Percentiles rank a stretch among this genome's conserved stretches.
Conservation (phyloP, 2,329 filamentous ascomycete species). For the Phialophora tarda region DNA sequence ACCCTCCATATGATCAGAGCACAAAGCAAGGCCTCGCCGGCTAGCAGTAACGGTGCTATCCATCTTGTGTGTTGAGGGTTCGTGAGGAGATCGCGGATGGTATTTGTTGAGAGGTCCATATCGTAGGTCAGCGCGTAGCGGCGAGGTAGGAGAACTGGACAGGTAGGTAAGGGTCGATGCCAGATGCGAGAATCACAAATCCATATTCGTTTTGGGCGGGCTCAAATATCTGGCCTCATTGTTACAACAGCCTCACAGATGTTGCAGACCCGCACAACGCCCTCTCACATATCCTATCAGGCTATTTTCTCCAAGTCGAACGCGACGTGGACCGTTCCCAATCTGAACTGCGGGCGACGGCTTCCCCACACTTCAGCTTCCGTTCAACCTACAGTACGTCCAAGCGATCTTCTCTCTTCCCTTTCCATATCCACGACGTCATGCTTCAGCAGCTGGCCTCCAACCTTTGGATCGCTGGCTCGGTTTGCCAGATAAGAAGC, state of each 20-base stretch:
- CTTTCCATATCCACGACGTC: conserved; percentile 18
- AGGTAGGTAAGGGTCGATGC: neutral
- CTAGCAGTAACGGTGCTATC: conserved; percentile 70
- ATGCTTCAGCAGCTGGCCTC: conserved; percentile 1
- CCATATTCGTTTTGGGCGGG: neutral
- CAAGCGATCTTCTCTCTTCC: neutral
- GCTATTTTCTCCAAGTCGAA: conserved; percentile 4
- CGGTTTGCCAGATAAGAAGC: conserved; percentile 5
- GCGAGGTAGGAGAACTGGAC: neutral
- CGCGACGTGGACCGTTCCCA: neutral
- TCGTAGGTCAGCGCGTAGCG: neutral
- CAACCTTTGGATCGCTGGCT: conserved; percentile 10
- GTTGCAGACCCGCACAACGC: neutral
- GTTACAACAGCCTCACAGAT: neutral
- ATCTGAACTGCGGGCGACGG: neutral
- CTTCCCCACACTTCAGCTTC: conserved; percentile 6
- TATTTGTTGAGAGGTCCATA: conserved; percentile 45
- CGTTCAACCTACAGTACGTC: too few relatives aligned
- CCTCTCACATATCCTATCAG: conserved; percentile 7
- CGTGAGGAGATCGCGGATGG: conserved; percentile 52
- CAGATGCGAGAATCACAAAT: neutral
- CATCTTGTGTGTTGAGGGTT: conserved; percentile 64
- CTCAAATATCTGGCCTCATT: neutral
- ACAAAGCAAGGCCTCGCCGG: conserved; percentile 74
- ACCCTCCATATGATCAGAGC: conserved; percentile 77